Base-by-base conservation (phyloP, 129 eudicot species). In the Arctium lappa region DNA sequence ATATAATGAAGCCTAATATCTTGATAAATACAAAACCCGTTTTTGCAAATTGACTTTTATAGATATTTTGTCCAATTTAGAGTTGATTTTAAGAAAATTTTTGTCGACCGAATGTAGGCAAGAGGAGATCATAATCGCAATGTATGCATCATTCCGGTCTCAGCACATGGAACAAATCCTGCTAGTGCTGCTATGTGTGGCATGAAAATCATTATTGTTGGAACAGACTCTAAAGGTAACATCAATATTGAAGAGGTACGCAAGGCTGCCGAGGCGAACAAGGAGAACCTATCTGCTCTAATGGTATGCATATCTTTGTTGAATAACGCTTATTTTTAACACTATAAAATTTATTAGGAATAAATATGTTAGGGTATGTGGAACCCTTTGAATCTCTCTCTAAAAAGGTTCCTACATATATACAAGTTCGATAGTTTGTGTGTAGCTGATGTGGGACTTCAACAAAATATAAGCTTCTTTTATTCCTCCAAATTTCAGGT, bases 181-280 rank as follows among this genome's bases (percentile, higher is more conserved):
- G 99, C 99, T 31, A 95, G 99, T 92, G 97, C 97, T 68, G 99
- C 99, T 46, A 95, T 95, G 99, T 95, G 99, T 77, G 99, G 99
- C 33, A 95, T 95, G 99, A 92, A 93, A 84, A 95, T 95, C 36
- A 94, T 95, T 27, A 40, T 91, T 42, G 90, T 95, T 80, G 99
- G 99, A 86, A 95, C 99, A 2, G 97, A 95, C 86, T 81, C 99
- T 34, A 93, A 95, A 84, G 99, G 99, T 82, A 95, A 95, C 83
- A 95, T 95, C 60, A 92, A 95, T 69, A 91, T 92, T 72, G 97
- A 83, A 73, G 97, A 92, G 87, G 80, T 92, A 68, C 70, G 87
- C 46, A 90, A 90, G 81, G 97, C 97, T 79, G 94, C 97, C 42
- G 97, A 92, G 82, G 85, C 91, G 18, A 89, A 92, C 79, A 92